These are phyloP conservation scores for Lizonia empirigonia DNA, from an alignment of 2,329 filamentous ascomycete genomes.

Conservation along the genomic window DNA sequence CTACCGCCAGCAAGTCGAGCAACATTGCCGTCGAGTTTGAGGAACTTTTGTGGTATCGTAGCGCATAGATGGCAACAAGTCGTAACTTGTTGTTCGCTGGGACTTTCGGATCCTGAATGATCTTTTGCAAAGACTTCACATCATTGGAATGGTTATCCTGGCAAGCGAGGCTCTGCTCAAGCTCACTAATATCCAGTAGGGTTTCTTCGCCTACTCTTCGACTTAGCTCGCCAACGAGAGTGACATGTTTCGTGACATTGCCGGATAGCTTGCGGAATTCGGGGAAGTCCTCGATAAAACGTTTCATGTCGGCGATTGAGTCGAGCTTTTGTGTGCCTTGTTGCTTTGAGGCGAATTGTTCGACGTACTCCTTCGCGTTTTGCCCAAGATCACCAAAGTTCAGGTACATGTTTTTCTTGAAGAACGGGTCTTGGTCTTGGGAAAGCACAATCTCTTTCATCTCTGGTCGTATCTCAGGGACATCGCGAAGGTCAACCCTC, in stretches of 20 bases:
- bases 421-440: slow-evolving; percentile 97
- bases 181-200: slow-evolving; percentile 92
- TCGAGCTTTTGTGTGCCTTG: slow-evolving; percentile 96
- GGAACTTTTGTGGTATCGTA: slow-evolving; percentile 87
- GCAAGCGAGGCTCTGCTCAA: slow-evolving; percentile 95
- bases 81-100: slow-evolving; percentile 83
- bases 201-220: slow-evolving; percentile 83
- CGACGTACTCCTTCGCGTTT: slow-evolving; percentile 98
- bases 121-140: slow-evolving; percentile 86
- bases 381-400: slow-evolving; percentile 96
- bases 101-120: slow-evolving; percentile 81
- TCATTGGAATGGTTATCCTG: slow-evolving; percentile 93
- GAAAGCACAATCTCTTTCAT: slow-evolving; percentile 93
- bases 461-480: slow-evolving; percentile 84
- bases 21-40: slow-evolving; percentile 84
- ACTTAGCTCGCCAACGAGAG: slow-evolving; percentile 90
- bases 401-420: slow-evolving; percentile 98
- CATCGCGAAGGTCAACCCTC: slow-evolving; percentile 83
- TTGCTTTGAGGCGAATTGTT: slow-evolving; percentile 97
- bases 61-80: slow-evolving; percentile 89
- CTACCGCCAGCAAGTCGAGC: slow-evolving; percentile 81
- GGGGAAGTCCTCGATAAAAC: slow-evolving; percentile 97
- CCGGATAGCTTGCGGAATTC: slow-evolving; percentile 96
- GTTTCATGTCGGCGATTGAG: slow-evolving; percentile 98
- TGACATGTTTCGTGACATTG: slow-evolving; percentile 98